These are phyloP conservation scores for Pneumocystis carinii DNA, from an alignment of 1,139 yeast genomes.

Conservation along the genomic window DNA sequence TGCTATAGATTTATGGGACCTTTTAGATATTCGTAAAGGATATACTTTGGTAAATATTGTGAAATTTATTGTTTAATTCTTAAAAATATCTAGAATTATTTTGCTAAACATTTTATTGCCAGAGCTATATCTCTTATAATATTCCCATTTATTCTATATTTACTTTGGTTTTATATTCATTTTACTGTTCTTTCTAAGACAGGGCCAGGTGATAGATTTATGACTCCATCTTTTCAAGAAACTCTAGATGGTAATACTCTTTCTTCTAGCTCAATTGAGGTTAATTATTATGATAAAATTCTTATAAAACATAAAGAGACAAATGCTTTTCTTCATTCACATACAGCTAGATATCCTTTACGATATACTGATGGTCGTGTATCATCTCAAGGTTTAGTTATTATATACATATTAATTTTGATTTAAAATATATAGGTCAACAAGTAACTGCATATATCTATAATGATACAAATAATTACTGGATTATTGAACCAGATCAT, in stretches of 20 bases:
- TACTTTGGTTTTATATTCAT: constrained; percentile 90
- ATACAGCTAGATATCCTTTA: constrained; percentile 56
- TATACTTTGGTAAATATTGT: constrained; percentile 33
- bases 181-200: constrained; percentile 65
- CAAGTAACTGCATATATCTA: constrained; percentile 65
- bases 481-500: constrained; percentile 68
- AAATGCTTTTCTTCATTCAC: constrained; percentile 68
- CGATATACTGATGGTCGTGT: constrained; percentile 94
- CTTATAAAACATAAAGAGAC: constrained; percentile 70
- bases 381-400: constrained; percentile 55
- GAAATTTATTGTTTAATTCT: not conserved
- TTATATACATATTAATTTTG: not conserved
- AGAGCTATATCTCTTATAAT: constrained; percentile 60
- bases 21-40: constrained; percentile 61
- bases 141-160: constrained; percentile 66
- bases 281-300: constrained; percentile 60
- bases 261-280: constrained; percentile 53
- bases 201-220: constrained; percentile 91
- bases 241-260: constrained; percentile 70
- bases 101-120: constrained; percentile 59
- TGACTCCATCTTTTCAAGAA: constrained; percentile 89
- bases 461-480: constrained; percentile 55
- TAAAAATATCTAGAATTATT: constrained; percentile 20
- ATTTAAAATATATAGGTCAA: constrained; percentile 28
- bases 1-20: constrained; percentile 67